Evolutionary conservation across 2,329 filamentous ascomycete genomes (phyloP), one percentile per base, ranked within the genome.

Genomic region (Cyphellophora europaea): DNA sequence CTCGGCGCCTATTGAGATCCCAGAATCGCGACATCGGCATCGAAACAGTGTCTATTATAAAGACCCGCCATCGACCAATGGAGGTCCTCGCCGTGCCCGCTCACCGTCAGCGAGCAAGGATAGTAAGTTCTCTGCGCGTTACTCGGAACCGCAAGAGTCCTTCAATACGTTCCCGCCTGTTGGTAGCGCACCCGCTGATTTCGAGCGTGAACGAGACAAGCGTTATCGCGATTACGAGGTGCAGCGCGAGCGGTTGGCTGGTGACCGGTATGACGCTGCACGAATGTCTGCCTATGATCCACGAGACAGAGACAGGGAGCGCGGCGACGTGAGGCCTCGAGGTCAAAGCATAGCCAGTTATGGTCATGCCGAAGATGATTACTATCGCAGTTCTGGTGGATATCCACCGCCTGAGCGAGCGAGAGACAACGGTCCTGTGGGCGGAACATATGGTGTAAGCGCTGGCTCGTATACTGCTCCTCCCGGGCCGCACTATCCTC

Each of bases 201-300:
- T n/a, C n/a, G n/a, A n/a, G n/a, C n/a, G n/a, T n/a, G 21, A 25
- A 8, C 21, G 21, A 8, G 21, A 25, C 21, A 25, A 25, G 34
- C 30, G 44, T 17, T 40, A 42, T 21, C 39, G 32, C 23, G 44
- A 47, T 10, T 47, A 42, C 16, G 44, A 47, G 32, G 31, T 30
- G 12, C 37, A 40, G 3, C 44, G 41, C 11, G 44, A 47, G 30
- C 35, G 40, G 18, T 35, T 42, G 11, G 37, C 42, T 6, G 43
- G 38, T 18, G 44, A 47, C 29, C 44, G 44, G 10, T 47, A 44
- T 28, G 44, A 47, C 23, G 37, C 44, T 4, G 41, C 44, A 15
- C 36, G 44, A 28, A 47, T 47, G 42, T 18, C 40, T 8, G 42
- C 42, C 14, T 43, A 43, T 35, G 44, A 47, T 31, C 38, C 40